Evolutionary conservation across 129 eudicot species (phyloP), one percentile per base, ranked within the genome.

Genomic region (Flaveria bidentis): DNA sequence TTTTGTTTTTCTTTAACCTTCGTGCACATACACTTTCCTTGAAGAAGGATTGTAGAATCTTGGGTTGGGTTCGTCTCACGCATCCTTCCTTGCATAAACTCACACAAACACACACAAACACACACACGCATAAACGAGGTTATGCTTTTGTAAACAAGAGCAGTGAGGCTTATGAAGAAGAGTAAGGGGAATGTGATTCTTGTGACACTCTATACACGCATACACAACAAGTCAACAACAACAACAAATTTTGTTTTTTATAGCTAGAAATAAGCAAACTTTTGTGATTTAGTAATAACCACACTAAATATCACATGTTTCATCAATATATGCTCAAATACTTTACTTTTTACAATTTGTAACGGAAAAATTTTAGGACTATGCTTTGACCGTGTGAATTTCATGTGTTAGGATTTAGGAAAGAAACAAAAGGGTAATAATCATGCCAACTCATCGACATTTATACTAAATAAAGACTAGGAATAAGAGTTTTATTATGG

Each of bases 371-470:
- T 46, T 26, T 78, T 45, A 46, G 39, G 76, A 69, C 50, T 44
- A 46, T 69, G 51, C 50, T 78, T 69, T 78, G 82, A 78, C 76
- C 71, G 41, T 61, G 51, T 78, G 49, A 78, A 44, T 78, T 69
- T 28, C 36, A 50, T 50, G 57, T 36, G 25, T 44, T 41, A 25
- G 83, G 49, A 55, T 39, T 44, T 41, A 25, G 83, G 49, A 55
- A 51, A 53, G 26, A 39, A 26, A 68, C 14, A 17, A 26, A 64
- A 61, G 14, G 25, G 49, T 51, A 26, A 26, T 52, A 61, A 53
- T 64, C 39, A 60, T 58, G 41, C 42, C 67, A 73, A 36, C 76
- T 49, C 46, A 70, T 16, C 36, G 2, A 49, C 18, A 50, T 9
- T 49, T 41, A n/a, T 41, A 25, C 71, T 66, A n/a, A 17, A 66